These are phyloP conservation scores for Linderina pennispora DNA, from an alignment of 192 early-diverging fungal genomes.

Conservation along the genomic window DNA sequence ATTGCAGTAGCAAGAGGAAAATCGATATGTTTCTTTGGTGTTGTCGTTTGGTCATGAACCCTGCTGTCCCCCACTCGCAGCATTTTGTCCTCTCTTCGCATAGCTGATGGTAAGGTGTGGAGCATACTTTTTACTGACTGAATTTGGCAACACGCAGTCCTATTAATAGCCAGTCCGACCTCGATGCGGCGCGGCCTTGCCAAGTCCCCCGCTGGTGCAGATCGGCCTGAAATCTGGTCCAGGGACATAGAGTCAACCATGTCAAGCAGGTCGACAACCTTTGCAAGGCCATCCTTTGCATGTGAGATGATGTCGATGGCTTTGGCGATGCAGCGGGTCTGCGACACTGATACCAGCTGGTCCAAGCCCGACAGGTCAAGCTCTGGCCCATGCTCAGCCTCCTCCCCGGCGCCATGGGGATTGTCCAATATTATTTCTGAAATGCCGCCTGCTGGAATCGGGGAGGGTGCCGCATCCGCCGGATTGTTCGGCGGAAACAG, in stretches of 20 bases:
- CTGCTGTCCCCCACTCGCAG: no score
- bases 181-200: constrained; percentile 46
- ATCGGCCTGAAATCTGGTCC: constrained; percentile 15
- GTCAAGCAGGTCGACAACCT: constrained; percentile 32
- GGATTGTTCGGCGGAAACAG: constrained; percentile 10
- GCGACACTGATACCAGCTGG: constrained; percentile 48
- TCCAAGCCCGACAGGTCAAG: constrained; percentile 50
- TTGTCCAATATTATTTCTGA: background rate
- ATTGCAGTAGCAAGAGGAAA: no score
- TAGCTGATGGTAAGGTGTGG: no score
- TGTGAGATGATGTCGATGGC: constrained; percentile 15
- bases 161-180: constrained; percentile 46
- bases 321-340: constrained; percentile 46
- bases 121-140: no score
- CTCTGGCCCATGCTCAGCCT: constrained; percentile 3
- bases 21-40: no score
- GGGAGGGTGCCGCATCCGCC: background rate
- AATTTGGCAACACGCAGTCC: constrained; percentile 26
- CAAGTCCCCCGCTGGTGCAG: constrained; percentile 30
- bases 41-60: no score
- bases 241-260: constrained; percentile 17
- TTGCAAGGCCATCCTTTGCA: constrained; percentile 3
- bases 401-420: background rate
- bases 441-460: background rate
- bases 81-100: no score